phyloP scores from a whole-genome alignment of 352 stramenopile genomes.

The Phytophthora palmivora region DNA sequence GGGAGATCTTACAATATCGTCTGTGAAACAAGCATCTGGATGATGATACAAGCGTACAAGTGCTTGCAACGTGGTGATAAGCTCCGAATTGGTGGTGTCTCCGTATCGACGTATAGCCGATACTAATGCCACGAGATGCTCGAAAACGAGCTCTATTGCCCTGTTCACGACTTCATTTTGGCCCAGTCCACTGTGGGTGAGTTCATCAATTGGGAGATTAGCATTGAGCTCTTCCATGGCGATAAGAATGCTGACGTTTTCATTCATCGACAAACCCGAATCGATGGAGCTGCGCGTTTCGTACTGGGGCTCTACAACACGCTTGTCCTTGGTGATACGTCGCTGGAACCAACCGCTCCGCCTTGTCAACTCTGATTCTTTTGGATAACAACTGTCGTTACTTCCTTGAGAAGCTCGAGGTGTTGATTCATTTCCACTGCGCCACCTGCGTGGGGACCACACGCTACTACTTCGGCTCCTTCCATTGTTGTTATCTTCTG shows the following conservation, averaged over 20 bases:
- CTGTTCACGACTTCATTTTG: conserved; percentile 50
- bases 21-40: conserved; percentile 47
- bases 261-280: conserved; percentile 58
- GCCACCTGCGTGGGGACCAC: conserved; percentile 35
- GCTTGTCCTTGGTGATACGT: conserved; percentile 40
- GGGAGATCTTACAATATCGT: conserved; percentile 38
- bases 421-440: conserved; percentile 16
- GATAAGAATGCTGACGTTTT: conserved; percentile 43
- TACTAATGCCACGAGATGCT: conserved; percentile 51
- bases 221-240: conserved; percentile 71
- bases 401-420: conserved; percentile 30
- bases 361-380: conserved; percentile 19
- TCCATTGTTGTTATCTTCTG: conserved; percentile 18
- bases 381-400: conserved; percentile 9
- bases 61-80: conserved; percentile 58
- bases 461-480: conserved; percentile 28
- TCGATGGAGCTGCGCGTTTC: conserved; percentile 58
- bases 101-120: conserved; percentile 44
- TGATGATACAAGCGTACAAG: conserved; percentile 57
- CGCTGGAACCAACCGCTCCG: conserved; percentile 48
- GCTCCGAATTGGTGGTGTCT: conserved; percentile 42
- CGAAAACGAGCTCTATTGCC: conserved; percentile 54
- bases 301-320: conserved; percentile 29
- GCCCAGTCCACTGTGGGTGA: conserved; percentile 32
- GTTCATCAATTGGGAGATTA: conserved; percentile 53